Percentiles rank a stretch among this genome's conserved stretches.
These are phyloP conservation scores for Pilobolus umbonatus DNA, from an alignment of 192 early-diverging fungal genomes.

Conservation along the genomic window DNA sequence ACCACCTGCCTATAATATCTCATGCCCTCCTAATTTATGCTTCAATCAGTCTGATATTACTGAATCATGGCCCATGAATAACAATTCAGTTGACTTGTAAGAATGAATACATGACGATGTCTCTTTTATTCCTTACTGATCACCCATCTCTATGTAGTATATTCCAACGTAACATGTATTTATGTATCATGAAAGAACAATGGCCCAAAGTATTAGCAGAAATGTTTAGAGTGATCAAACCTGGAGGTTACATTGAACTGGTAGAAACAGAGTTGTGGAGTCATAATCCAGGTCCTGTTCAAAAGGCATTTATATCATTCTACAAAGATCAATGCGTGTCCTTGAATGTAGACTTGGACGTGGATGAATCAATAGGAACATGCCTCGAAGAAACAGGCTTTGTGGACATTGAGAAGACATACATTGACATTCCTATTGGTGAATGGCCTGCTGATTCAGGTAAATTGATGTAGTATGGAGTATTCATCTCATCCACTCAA, in stretches of 20 bases:
- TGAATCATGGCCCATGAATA: constrained; percentile 20
- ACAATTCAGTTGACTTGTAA: constrained; percentile 34
- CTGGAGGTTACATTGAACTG: constrained; percentile 29
- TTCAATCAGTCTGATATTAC: constrained; percentile 23
- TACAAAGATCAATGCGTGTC: constrained; percentile 15
- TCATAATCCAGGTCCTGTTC: constrained; percentile 34
- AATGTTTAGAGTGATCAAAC: constrained; percentile 29
- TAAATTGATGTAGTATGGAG: neutral
- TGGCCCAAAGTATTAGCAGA: constrained; percentile 26
- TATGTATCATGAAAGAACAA: constrained; percentile 14
- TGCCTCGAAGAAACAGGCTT: constrained; percentile 19
- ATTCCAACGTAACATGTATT: constrained; percentile 30
- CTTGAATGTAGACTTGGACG: constrained; percentile 14
- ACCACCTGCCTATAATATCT: constrained; percentile 12
- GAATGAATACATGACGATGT: neutral
- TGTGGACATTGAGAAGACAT: constrained; percentile 9
- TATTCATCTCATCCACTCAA: neutral
- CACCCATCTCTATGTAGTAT: constrained; percentile 15
- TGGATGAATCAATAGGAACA: constrained; percentile 11
- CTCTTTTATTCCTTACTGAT: neutral
- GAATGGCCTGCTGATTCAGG: constrained; percentile 36
- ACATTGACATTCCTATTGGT: constrained; percentile 34
- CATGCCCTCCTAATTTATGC: constrained; percentile 24
- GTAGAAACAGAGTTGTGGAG: constrained; percentile 31
- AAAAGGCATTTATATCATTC: constrained; percentile 22